These are phyloP conservation scores for Pilatotrama ljubarskyi DNA, from an alignment of 768 basidiomycete species.

Conservation along the genomic window DNA sequence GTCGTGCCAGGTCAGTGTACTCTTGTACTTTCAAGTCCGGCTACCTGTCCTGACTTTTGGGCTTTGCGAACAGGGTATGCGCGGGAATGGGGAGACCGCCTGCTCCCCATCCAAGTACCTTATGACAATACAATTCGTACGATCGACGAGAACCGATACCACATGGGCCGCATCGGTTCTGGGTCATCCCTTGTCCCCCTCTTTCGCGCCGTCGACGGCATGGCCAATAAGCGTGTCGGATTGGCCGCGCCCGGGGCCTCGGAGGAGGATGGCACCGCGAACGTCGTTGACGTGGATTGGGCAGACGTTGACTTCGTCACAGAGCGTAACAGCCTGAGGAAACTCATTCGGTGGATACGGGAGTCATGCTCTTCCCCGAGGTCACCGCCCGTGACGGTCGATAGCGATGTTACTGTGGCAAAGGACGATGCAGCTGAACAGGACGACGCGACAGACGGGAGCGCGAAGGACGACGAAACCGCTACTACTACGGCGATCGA, in stretches of 20 bases:
- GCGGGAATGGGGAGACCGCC: conserved; percentile 49
- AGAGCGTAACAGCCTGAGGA: conserved; percentile 66
- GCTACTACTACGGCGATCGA: neutral
- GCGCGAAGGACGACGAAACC: neutral
- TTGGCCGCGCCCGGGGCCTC: neutral
- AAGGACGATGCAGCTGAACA: neutral
- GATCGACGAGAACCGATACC: conserved; percentile 60
- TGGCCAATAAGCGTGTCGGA: neutral
- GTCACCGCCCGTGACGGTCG: neutral
- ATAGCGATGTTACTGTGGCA: no score
- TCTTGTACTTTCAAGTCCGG: no score
- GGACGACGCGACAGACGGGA: neutral
- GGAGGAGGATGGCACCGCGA: conserved; percentile 10
- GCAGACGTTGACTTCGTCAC: conserved; percentile 48
- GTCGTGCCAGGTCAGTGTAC: conserved; percentile 46
- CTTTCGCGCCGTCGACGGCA: conserved; percentile 55
- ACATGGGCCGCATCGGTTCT: conserved; percentile 31
- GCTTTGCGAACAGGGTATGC: conserved; percentile 49
- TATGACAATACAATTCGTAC: conserved; percentile 51
- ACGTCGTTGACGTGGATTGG: conserved; percentile 39
- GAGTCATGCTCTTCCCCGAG: neutral
- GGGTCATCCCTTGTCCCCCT: conserved; percentile 48
- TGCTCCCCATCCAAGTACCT: conserved; percentile 51
- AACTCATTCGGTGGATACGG: conserved; percentile 58
- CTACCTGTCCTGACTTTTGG: neutral